Evolutionary conservation across 2,329 filamentous ascomycete genomes (phyloP).

Genomic region (Aspergillus latus): DNA sequence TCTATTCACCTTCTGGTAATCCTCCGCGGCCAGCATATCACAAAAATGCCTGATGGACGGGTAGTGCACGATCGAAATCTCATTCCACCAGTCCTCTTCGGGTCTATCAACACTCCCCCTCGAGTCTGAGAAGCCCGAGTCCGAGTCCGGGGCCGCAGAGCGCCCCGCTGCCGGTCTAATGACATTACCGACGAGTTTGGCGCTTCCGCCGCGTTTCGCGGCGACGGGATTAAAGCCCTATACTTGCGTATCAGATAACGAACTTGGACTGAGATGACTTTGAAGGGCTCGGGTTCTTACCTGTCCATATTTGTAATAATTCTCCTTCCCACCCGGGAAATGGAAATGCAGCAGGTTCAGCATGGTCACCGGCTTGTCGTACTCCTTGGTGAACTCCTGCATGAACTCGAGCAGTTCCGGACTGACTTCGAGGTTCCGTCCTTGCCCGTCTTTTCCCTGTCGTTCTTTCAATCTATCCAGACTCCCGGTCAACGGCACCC

Average conservation of each 20-base stretch:
- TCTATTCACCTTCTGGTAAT: slow-evolving; percentile 61
- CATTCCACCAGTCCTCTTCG: slow-evolving; percentile 55
- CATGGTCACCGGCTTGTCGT: slow-evolving; percentile 57
- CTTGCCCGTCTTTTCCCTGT: slow-evolving; percentile 24
- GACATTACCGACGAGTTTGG: slow-evolving; percentile 63
- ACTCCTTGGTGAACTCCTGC: slow-evolving; percentile 27
- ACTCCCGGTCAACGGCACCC: slow-evolving; percentile 27
- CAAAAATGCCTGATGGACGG: slow-evolving; percentile 62
- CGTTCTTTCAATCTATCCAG: slow-evolving; percentile 23
- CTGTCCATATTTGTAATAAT: slow-evolving; percentile 59
- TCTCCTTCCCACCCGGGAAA: slow-evolving; percentile 50
- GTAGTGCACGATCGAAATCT: slow-evolving; percentile 65
- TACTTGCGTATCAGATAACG: not conserved
- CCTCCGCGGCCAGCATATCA: slow-evolving; percentile 58
- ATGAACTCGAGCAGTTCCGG: slow-evolving; percentile 55
- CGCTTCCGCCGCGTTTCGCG: slow-evolving; percentile 54
- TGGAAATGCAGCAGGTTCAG: slow-evolving; percentile 61
- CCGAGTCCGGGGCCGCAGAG: slow-evolving; percentile 6
- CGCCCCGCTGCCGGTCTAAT: slow-evolving; percentile 29
- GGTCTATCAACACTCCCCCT: slow-evolving; percentile 21
- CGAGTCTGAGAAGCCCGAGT: slow-evolving; percentile 21
- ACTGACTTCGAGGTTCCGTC: slow-evolving; percentile 57
- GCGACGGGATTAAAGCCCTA: slow-evolving; percentile 47
- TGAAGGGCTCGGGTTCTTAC: slow-evolving; percentile 8
- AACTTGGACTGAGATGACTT: not conserved